Evolutionary conservation across 1,284 basidiomycete genomes (phyloP), one percentile per base, ranked within the genome.

Genomic region (Taiwanofungus camphoratus): DNA sequence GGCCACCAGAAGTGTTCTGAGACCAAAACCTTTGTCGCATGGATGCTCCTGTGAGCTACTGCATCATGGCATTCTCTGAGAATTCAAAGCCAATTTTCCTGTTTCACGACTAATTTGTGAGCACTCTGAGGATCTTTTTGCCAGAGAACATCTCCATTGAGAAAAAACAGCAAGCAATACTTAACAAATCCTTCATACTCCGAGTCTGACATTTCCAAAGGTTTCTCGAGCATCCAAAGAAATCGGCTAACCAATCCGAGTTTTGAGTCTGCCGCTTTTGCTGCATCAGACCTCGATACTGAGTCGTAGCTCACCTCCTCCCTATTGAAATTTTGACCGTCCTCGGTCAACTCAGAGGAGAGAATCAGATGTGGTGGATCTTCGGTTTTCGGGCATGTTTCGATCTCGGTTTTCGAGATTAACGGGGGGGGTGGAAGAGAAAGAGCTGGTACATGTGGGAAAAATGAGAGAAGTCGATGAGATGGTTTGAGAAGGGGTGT

Each of bases 301-400:
- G 6, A 6, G 8, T 8, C 16, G 15, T 9, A 33, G 16, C 8
- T 33, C 8, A 12, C 31, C 36, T 38, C 36, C 34, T 19, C 34
- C 34, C 13, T 19, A 36, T 19, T 36, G 16, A 36, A 20, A 36
- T 36, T 19, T 4, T 20, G 34, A 26, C 21, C 15, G 36, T 23
- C 36, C 23, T 24, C 36, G 15, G 20, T 26, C 21, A n/a, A 13
- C n/a, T n/a, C n/a, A n/a, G n/a, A n/a, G n/a, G n/a, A 5, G 19
- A 24, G 7, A 18, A 11, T 4, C n/a, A 8, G 5, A 26, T 8
- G n/a, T 13, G 11, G 26, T 27, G 26, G 26, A 27, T 13, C 15
- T 69, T 64, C 0, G 62, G 47, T 0, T n/a, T n/a, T n/a, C n/a
- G 47, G 41, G 0, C 56, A 56, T 22, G 60, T 61, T 38, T 63